Conservation (phyloP, 495 filamentous ascomycete species). For the Talaromyces stipitatus region DNA sequence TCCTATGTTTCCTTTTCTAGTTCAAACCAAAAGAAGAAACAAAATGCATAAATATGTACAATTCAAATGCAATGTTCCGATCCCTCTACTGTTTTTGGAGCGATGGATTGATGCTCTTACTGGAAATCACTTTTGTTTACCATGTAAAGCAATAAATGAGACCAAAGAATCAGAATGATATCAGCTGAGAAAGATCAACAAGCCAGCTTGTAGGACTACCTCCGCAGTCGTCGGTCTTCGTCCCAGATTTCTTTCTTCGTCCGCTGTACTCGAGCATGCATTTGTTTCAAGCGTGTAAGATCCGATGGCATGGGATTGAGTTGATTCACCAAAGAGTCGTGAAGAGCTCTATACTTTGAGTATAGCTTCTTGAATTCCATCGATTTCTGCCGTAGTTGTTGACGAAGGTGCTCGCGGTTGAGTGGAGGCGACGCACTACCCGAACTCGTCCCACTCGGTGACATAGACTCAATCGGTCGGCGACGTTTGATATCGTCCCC, state of each 20-base stretch:
- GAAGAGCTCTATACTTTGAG: constrained; percentile 53
- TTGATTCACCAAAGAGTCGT: constrained; percentile 46
- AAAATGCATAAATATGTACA: neutral
- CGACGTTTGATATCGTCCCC: constrained; percentile 38
- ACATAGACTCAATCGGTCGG: constrained; percentile 27
- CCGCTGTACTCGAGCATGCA: constrained; percentile 49
- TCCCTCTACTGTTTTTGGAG: neutral
- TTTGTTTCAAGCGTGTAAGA: constrained; percentile 48
- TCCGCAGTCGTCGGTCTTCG: constrained; percentile 26
- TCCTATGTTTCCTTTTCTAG: neutral
- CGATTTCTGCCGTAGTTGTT: constrained; percentile 45
- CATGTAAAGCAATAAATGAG: too few species aligned
- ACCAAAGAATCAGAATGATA: neutral
- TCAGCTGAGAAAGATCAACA: neutral
- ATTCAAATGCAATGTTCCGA: neutral
- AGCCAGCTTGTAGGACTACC: neutral
- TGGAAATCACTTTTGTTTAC: neutral
- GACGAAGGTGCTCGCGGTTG: constrained; percentile 30
- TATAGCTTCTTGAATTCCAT: constrained; percentile 55
- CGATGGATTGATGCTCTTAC: neutral
- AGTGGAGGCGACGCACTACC: constrained; percentile 39
- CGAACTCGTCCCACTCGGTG: constrained; percentile 38
- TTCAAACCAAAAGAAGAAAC: neutral
- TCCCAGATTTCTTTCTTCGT: constrained; percentile 66
- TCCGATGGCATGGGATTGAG: constrained; percentile 47